Conservation (phyloP, 78 protist genomes). For the Protostelium mycophagum region DNA sequence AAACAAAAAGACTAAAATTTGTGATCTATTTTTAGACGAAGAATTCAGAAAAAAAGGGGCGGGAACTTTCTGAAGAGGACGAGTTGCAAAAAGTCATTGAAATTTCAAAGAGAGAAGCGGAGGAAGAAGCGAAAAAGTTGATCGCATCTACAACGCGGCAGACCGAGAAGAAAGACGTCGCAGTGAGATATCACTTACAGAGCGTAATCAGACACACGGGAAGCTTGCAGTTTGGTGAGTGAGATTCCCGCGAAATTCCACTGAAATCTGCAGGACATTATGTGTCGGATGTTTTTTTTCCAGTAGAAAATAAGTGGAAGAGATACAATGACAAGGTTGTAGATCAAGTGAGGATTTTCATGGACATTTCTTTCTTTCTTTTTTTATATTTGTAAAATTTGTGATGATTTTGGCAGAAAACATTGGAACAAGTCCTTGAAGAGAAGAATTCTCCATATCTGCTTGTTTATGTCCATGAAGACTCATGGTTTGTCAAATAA, state of each 20-base stretch:
- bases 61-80: too few relatives aligned
- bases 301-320: not conserved
- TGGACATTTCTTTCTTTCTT: too few relatives aligned
- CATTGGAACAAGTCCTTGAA: not conserved
- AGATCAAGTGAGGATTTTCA: not conserved
- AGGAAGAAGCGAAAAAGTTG: not conserved
- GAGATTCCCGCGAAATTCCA: too few relatives aligned
- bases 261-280: not conserved
- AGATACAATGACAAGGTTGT: not conserved
- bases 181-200: not conserved
- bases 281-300: not conserved
- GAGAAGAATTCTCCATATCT: not conserved
- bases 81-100: not conserved
- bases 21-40: too few relatives aligned
- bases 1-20: too few relatives aligned
- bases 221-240: not conserved
- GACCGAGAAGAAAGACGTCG: not conserved
- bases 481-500: not conserved
- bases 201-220: not conserved
- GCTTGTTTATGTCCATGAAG: not conserved
- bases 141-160: too few relatives aligned
- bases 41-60: too few relatives aligned
- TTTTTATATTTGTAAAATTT: too few relatives aligned
- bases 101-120: not conserved
- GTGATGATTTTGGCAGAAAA: not conserved